Conservation (phyloP, 495 filamentous ascomycete species). For the Darksidea phi region DNA sequence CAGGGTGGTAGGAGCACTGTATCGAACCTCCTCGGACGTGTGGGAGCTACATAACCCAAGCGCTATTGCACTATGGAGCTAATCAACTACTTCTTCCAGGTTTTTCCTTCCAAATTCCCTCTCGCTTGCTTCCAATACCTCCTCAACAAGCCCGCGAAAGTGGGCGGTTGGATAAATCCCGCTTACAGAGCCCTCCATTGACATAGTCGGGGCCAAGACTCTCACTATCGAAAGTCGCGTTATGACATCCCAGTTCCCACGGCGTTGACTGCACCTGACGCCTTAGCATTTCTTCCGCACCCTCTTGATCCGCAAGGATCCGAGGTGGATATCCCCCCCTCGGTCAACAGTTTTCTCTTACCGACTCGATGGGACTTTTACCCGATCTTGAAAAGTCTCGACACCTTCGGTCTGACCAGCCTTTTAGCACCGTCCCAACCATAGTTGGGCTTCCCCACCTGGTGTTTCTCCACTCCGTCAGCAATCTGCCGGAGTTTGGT, state of each 20-base stretch:
- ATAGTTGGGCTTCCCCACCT: neutral
- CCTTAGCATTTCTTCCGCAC: conserved; percentile 3
- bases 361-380: neutral
- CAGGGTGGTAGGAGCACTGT: neutral
- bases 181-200: neutral
- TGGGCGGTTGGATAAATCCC: conserved; percentile 29
- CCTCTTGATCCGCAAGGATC: neutral
- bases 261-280: neutral
- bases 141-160: conserved; percentile 8
- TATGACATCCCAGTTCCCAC: neutral
- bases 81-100: conserved; percentile 30
- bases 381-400: neutral
- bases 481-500: neutral
- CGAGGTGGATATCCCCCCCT: neutral
- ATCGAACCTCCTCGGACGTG: conserved; percentile 11
- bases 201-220: neutral
- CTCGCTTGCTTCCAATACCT: conserved; percentile 1
- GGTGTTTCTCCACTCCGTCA: neutral
- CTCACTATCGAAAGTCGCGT: neutral
- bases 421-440: neutral
- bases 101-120: conserved; percentile 15
- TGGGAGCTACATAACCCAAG: conserved; percentile 26
- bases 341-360: neutral
- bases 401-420: neutral
- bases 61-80: conserved; percentile 28